Conservation (phyloP, 768 basidiomycete genomes). For the Suillus alpinus region DNA sequence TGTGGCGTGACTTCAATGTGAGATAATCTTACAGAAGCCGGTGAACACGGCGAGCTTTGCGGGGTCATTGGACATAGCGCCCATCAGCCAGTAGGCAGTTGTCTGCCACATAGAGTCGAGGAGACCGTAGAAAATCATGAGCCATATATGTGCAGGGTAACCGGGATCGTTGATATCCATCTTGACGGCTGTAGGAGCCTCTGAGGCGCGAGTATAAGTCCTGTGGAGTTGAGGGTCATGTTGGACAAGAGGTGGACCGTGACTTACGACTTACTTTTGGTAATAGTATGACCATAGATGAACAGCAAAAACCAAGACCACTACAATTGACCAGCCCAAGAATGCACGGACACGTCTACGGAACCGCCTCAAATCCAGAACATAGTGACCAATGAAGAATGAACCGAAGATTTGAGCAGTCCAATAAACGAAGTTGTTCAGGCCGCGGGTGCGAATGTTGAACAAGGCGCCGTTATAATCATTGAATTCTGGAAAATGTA, state of each 20-base stretch:
- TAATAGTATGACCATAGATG: slow-evolving; percentile 79
- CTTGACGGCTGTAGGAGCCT: slow-evolving; percentile 37
- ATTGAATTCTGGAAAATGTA: slow-evolving; percentile 57
- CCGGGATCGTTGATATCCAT: slow-evolving; percentile 58
- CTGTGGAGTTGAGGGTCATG: slow-evolving; percentile 23
- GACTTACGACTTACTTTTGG: slow-evolving; percentile 50
- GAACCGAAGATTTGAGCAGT: slow-evolving; percentile 75
- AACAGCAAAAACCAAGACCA: slow-evolving; percentile 62
- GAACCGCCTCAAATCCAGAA: slow-evolving; percentile 58
- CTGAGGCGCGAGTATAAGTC: slow-evolving; percentile 56
- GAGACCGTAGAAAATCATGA: slow-evolving; percentile 73
- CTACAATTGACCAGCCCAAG: slow-evolving; percentile 60
- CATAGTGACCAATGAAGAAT: slow-evolving; percentile 55
- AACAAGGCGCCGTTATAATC: slow-evolving; percentile 79
- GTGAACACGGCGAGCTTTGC: slow-evolving; percentile 76
- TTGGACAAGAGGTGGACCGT: neutral
- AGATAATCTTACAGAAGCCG: slow-evolving; percentile 64
- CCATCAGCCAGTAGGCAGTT: slow-evolving; percentile 79
- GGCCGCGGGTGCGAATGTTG: slow-evolving; percentile 72
- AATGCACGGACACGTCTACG: slow-evolving; percentile 70
- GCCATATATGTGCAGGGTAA: slow-evolving; percentile 54
- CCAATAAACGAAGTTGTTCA: slow-evolving; percentile 84
- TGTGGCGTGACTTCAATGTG: slow-evolving; percentile 6
- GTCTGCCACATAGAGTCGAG: slow-evolving; percentile 88
- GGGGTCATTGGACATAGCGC: slow-evolving; percentile 82